Evolutionary conservation across 2,329 filamentous ascomycete species (phyloP), one percentile per base, ranked within the genome.

Genomic region (Tolypocladium cylindrosporum): DNA sequence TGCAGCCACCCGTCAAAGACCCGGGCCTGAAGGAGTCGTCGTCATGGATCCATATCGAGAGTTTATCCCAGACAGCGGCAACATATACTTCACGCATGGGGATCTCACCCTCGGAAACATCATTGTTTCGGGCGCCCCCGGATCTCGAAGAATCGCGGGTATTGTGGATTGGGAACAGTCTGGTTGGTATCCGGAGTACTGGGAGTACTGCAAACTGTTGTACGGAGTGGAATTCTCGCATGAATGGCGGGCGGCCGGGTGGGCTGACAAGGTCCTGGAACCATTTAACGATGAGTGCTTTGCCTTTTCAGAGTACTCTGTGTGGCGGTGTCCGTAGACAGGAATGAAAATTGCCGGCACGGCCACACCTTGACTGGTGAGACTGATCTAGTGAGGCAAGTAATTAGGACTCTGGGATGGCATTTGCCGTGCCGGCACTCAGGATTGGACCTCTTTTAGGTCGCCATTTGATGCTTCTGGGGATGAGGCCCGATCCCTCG

Each of bases 181-280:
- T 11, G 67, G 68, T 3, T 70, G 67, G 61, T 70, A 68, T 55
- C 67, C 68, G 0, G 65, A 65, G 36, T 69, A 69, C 55, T 70
- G 67, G 67, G 67, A 69, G 37, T 66, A 66, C 53, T 65, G 64
- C 11, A 69, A 68, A 58, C 54, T 66, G 40, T 41, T 64, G 3
- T 65, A 57, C 50, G 63, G 57, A 36, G 58, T 63, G 54, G 54
- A 59, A 4, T 41, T 54, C 13, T 14, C 43, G 11, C 61, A 66
- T 52, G 60, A 64, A 34, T 65, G 62, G 62, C 61, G 59, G 19
- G 43, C 14, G 16, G 59, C 55, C 36, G 62, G 62, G 21, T 67
- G 64, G 63, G 51, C 53, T 52, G 64, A 61, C 16, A 62, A 62
- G 52, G 42, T 68, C 31, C 60, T 58, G n/a, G 57, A 62, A 21